A percentile compares a stretch with the other conserved stretches of the same genome.
phyloP scores from a whole-genome alignment of 2,329 filamentous ascomycete genomes.

The Diaporthe vaccinii region DNA sequence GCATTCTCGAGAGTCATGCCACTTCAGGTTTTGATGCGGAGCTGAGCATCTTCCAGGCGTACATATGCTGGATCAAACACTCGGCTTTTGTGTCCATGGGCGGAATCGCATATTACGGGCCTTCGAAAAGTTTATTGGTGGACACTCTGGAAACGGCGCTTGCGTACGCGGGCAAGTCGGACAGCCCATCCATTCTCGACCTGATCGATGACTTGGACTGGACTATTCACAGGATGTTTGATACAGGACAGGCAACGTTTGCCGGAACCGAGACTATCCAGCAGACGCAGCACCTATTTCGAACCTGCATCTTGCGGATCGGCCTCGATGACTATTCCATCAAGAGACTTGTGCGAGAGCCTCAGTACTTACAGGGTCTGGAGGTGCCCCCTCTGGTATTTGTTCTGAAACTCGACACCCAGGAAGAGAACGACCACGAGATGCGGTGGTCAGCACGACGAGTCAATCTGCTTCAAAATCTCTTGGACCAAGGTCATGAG shows the following conservation, averaged over 20 bases:
- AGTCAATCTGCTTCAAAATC: background rate
- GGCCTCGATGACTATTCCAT: background rate
- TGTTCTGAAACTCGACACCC: background rate
- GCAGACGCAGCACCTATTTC: background rate
- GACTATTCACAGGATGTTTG: background rate
- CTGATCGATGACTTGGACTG: conserved; percentile 14
- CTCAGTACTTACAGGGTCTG: background rate
- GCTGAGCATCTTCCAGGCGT: background rate
- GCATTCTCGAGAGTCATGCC: background rate
- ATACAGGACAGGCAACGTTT: conserved; percentile 6
- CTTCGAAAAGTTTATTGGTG: background rate
- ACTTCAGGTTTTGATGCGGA: background rate
- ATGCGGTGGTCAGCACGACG: conserved; percentile 9
- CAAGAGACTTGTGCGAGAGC: background rate
- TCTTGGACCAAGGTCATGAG: background rate
- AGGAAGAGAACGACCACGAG: background rate
- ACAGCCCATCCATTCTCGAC: background rate
- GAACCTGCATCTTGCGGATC: conserved; percentile 8
- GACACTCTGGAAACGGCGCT: conserved; percentile 6
- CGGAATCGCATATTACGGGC: conserved; percentile 3
- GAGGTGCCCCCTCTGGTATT: conserved; percentile 2
- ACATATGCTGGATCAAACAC: conserved; percentile 14
- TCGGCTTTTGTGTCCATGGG: background rate
- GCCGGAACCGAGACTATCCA: conserved; percentile 3
- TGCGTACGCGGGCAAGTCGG: background rate